Conservation (phyloP, 208 protist genomes). For the Acanthamoeba lenticulata region DNA sequence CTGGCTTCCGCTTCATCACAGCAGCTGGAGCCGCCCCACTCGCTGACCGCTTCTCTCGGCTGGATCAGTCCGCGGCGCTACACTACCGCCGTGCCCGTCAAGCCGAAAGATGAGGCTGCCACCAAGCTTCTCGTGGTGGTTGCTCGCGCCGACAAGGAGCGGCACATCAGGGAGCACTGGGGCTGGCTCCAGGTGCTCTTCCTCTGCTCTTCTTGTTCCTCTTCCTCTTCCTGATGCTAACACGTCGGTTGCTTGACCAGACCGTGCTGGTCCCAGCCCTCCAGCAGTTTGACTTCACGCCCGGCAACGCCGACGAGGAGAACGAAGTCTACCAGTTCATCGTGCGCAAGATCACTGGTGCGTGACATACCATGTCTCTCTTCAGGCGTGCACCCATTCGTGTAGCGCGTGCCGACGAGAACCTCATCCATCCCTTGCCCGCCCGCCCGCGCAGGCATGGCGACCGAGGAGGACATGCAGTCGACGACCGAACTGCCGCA, state of each 20-base stretch:
- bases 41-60: not conserved
- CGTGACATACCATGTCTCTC: too few relatives aligned
- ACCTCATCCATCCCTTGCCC: not conserved
- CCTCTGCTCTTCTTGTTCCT: not conserved
- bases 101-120: conserved; percentile 2
- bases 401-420: too few relatives aligned
- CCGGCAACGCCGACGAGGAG: conserved; percentile 22
- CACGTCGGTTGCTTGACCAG: not conserved
- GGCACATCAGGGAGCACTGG: conserved; percentile 14
- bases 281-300: conserved; percentile 32
- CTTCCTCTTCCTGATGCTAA: not conserved
- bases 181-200: not conserved
- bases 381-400: too few relatives aligned
- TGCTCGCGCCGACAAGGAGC: conserved; percentile 30
- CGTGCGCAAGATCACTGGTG: conserved; percentile 10
- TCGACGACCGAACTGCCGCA: not conserved
- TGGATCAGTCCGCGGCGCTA: not conserved
- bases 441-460: not conserved
- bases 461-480: conserved; percentile 47
- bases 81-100: not conserved
- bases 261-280: conserved; percentile 31
- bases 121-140: conserved; percentile 22
- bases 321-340: conserved; percentile 61
- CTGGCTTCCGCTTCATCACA: not conserved
- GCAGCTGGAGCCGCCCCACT: not conserved